These are phyloP conservation scores for Halenospora varia DNA, from an alignment of 495 filamentous ascomycete genomes.

Conservation along the genomic window DNA sequence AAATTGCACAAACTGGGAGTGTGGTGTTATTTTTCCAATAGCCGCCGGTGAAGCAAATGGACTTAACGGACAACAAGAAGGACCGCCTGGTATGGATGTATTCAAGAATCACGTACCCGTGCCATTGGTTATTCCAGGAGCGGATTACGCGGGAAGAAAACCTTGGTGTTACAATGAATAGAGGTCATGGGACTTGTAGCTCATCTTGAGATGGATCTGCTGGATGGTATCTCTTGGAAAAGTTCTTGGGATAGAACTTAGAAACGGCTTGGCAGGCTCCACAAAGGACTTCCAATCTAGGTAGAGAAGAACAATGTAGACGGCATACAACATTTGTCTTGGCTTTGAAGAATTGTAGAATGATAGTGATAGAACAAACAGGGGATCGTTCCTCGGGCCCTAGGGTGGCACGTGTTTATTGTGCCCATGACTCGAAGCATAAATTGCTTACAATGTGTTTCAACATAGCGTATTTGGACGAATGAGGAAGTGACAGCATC, in stretches of 20 bases:
- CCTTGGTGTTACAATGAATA: constrained; percentile 52
- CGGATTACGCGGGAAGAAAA: constrained; percentile 37
- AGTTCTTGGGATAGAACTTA: neutral
- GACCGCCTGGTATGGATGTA: constrained; percentile 34
- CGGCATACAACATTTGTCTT: too few relatives aligned
- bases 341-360: neutral
- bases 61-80: constrained; percentile 3
- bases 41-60: constrained; percentile 3
- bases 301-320: neutral
- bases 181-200: neutral
- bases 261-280: neutral
- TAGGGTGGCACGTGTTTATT: neutral
- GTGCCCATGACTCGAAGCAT: neutral
- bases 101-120: constrained; percentile 62
- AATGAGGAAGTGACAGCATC: neutral
- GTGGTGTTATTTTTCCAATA: constrained; percentile 72
- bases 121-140: constrained; percentile 64
- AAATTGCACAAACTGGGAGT: constrained; percentile 94
- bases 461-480: neutral
- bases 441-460: neutral
- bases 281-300: neutral
- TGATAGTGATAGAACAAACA: neutral
- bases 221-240: neutral
- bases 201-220: neutral
- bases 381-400: neutral